A percentile compares a stretch with the other conserved stretches of the same genome.
Evolutionary conservation across 805 yeast genomes (phyloP).

Genomic region (Kodamaea jinghongensis): DNA sequence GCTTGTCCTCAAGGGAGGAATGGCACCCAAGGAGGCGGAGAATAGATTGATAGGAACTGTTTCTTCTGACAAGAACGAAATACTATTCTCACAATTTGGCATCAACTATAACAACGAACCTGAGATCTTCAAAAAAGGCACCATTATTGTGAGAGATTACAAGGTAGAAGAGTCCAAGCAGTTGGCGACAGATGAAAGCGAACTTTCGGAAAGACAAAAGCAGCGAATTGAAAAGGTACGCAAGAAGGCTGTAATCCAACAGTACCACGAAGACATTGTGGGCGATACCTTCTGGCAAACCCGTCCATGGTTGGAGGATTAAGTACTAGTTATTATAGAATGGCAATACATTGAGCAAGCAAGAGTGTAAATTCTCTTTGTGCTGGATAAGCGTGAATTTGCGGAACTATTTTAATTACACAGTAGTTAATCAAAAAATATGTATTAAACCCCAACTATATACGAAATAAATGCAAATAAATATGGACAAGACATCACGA

Average conservation of each 20-base stretch:
- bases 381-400: too few species aligned
- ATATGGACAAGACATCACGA: too few species aligned
- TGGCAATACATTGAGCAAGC: too few species aligned
- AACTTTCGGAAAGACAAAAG: conserved; percentile 42
- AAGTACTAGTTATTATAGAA: too few species aligned
- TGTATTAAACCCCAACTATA: too few species aligned
- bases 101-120: conserved; percentile 90
- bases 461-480: too few species aligned
- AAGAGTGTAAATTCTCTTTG: too few species aligned
- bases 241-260: conserved; percentile 44
- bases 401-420: too few species aligned
- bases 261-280: conserved; percentile 60
- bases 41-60: conserved; percentile 71
- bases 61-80: conserved; percentile 84
- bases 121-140: conserved; percentile 85
- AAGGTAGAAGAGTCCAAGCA: conserved; percentile 7
- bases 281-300: conserved; percentile 41
- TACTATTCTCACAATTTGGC: conserved; percentile 71
- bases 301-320: conserved; percentile 27
- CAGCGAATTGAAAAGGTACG: conserved; percentile 49
- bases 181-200: conserved; percentile 11
- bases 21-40: conserved; percentile 81
- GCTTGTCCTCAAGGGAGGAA: conserved; percentile 62
- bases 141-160: conserved; percentile 53
- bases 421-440: too few species aligned